Evolutionary conservation across 2,329 filamentous ascomycete species (phyloP).

Genomic region (Claviceps purpurea): DNA sequence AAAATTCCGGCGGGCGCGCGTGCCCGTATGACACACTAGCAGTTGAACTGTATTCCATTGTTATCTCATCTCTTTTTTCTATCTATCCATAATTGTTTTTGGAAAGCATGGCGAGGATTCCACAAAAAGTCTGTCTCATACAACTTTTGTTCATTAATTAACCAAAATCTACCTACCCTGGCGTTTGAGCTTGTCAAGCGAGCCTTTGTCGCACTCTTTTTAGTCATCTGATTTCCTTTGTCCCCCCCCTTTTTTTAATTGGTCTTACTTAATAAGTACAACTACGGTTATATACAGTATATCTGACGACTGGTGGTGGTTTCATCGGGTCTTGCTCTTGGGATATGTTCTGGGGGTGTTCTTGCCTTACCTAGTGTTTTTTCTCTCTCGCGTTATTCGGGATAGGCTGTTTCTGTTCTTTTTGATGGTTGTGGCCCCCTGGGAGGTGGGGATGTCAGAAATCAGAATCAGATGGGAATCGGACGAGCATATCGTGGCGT

Average conservation of each 20-base stretch:
- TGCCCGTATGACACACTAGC: too few relatives aligned
- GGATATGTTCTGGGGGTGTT: too few relatives aligned
- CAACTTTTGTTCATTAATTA: neutral
- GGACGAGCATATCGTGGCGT: too few relatives aligned
- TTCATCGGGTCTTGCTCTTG: too few relatives aligned
- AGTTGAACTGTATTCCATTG: too few relatives aligned
- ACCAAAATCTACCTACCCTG: conserved; percentile 5
- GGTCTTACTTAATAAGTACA: neutral
- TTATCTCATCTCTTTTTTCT: neutral
- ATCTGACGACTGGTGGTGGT: neutral
- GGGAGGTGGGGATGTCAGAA: too few relatives aligned
- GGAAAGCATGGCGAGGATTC: conserved; percentile 21
- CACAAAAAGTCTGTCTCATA: conserved; percentile 11
- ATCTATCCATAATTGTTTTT: conserved; percentile 13
- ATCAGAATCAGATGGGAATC: too few relatives aligned
- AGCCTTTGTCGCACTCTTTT: neutral
- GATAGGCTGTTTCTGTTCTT: too few relatives aligned
- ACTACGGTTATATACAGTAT: neutral
- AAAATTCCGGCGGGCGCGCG: too few relatives aligned
- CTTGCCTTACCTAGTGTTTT: too few relatives aligned
- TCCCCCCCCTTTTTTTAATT: neutral
- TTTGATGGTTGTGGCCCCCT: too few relatives aligned
- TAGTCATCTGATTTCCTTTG: neutral
- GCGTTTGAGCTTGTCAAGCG: conserved; percentile 12
- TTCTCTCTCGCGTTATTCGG: too few relatives aligned